These are phyloP conservation scores for Ceratocystis ficicola DNA, from an alignment of 2,329 filamentous ascomycete genomes.

Conservation along the genomic window DNA sequence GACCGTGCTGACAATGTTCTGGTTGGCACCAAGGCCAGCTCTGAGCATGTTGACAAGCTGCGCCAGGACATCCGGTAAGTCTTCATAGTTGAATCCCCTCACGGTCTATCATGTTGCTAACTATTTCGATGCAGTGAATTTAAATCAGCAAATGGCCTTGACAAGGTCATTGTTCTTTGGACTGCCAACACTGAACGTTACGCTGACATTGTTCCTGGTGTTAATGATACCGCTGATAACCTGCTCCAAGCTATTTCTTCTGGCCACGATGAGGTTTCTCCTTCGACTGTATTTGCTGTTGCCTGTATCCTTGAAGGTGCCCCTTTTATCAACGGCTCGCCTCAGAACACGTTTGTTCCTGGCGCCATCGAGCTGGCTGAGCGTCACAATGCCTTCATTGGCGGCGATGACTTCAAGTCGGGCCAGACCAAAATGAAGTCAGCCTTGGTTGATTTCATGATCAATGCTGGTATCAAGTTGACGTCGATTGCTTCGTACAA, in stretches of 20 bases:
- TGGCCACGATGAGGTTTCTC: slow-evolving; percentile 83
- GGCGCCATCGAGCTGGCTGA: slow-evolving; percentile 83
- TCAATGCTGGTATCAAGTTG: slow-evolving; percentile 96
- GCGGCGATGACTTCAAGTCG: slow-evolving; percentile 98
- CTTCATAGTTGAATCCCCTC: background rate
- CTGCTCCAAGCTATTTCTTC: slow-evolving; percentile 74
- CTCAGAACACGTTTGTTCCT: slow-evolving; percentile 97
- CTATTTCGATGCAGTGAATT: slow-evolving; percentile 52
- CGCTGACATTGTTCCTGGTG: slow-evolving; percentile 70
- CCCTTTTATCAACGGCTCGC: slow-evolving; percentile 98
- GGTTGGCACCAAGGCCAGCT: slow-evolving; percentile 69
- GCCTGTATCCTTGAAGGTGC: slow-evolving; percentile 80
- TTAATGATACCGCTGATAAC: slow-evolving; percentile 96
- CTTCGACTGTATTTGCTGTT: slow-evolving; percentile 91
- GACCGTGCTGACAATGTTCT: slow-evolving; percentile 88
- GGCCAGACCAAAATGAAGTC: slow-evolving; percentile 99
- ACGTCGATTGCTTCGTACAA: slow-evolving; percentile 99
- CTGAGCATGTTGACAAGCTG: slow-evolving; percentile 82
- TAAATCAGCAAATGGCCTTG: slow-evolving; percentile 70
- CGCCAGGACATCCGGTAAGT: slow-evolving; percentile 64
- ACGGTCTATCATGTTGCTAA: background rate
- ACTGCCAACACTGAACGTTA: slow-evolving; percentile 98
- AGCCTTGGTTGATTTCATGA: slow-evolving; percentile 92
- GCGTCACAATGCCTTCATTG: slow-evolving; percentile 77
- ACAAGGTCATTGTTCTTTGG: slow-evolving; percentile 97